Percentiles rank a stretch among this genome's conserved stretches.
Evolutionary conservation across 768 basidiomycete genomes (phyloP).

Genomic region (Tylopilus vinaceipallidus): DNA sequence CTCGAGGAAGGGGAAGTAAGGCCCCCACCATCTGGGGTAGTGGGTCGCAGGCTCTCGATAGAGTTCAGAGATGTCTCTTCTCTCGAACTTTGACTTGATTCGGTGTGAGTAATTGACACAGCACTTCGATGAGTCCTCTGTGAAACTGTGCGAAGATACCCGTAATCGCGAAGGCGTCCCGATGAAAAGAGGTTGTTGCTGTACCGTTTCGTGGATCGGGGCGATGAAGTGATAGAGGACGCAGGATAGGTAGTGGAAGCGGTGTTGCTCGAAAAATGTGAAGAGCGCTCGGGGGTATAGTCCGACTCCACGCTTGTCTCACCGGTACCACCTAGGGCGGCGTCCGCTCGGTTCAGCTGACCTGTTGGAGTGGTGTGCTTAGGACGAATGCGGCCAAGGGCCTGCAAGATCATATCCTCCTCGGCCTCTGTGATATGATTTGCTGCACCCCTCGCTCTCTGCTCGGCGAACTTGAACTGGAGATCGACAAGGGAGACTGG

Average conservation of each 20-base stretch:
- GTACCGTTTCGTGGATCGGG: conserved; percentile 62
- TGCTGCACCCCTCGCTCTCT: conserved; percentile 64
- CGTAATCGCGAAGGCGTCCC: conserved; percentile 72
- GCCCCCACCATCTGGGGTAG: conserved; percentile 53
- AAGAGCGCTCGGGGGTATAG: conserved; percentile 32
- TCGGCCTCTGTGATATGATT: conserved; percentile 78
- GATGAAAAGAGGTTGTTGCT: conserved; percentile 88
- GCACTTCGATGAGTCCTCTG: conserved; percentile 39
- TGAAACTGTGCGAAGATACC: conserved; percentile 59
- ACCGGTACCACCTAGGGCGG: conserved; percentile 11
- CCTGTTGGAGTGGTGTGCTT: conserved; percentile 26
- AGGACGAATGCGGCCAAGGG: conserved; percentile 54
- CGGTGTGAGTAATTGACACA: conserved; percentile 46
- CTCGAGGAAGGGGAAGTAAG: conserved; percentile 42
- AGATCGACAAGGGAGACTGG: conserved; percentile 66
- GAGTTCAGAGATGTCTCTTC: conserved; percentile 45
- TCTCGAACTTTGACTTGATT: conserved; percentile 42
- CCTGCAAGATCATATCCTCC: conserved; percentile 81
- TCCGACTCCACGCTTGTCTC: conserved; percentile 30
- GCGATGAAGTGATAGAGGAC: conserved; percentile 41
- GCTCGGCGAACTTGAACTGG: conserved; percentile 66
- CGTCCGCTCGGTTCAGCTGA: conserved; percentile 18
- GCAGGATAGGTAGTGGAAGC: conserved; percentile 36
- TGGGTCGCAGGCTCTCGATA: conserved; percentile 47
- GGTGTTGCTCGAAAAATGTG: conserved; percentile 37